Conservation (phyloP, 2,329 filamentous ascomycete species). For the Aspergillus amoenus region DNA sequence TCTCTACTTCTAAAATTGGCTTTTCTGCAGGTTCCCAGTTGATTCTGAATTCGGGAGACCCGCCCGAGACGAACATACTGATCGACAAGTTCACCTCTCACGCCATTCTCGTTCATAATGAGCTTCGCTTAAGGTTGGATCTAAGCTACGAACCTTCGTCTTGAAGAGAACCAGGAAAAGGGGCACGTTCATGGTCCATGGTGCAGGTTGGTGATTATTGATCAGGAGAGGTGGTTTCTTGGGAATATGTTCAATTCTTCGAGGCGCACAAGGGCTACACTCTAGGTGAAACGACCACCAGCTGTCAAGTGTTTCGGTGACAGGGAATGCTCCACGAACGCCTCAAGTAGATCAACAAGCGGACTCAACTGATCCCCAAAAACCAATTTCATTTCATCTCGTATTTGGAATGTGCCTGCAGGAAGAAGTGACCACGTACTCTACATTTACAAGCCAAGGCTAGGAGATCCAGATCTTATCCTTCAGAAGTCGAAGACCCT, state of each 20-base stretch:
- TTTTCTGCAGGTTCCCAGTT: too few relatives aligned
- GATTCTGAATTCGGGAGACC: too few relatives aligned
- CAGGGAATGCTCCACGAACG: not conserved
- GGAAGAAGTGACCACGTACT: constrained; percentile 1
- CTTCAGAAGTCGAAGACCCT: not conserved
- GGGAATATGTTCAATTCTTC: too few relatives aligned
- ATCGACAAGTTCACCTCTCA: not conserved
- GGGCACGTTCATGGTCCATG: not conserved
- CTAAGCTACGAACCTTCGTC: not conserved
- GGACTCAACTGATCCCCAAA: too few relatives aligned
- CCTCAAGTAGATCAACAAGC: constrained; percentile 5
- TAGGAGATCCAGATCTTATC: not conserved
- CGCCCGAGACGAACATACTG: not conserved
- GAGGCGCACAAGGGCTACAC: not conserved
- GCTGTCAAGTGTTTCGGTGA: not conserved
- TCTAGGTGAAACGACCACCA: constrained; percentile 5
- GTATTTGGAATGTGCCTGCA: too few relatives aligned
- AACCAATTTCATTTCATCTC: too few relatives aligned
- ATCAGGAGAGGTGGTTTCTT: too few relatives aligned
- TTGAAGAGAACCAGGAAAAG: not conserved
- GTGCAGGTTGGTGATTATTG: too few relatives aligned
- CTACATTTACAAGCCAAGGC: not conserved
- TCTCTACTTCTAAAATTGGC: too few relatives aligned
- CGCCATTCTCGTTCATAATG: constrained; percentile 5
- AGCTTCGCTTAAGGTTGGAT: constrained; percentile 5